Base-by-base conservation (phyloP, 2,329 filamentous ascomycete species). In the Stagonosporopsis chrysanthemi region DNA sequence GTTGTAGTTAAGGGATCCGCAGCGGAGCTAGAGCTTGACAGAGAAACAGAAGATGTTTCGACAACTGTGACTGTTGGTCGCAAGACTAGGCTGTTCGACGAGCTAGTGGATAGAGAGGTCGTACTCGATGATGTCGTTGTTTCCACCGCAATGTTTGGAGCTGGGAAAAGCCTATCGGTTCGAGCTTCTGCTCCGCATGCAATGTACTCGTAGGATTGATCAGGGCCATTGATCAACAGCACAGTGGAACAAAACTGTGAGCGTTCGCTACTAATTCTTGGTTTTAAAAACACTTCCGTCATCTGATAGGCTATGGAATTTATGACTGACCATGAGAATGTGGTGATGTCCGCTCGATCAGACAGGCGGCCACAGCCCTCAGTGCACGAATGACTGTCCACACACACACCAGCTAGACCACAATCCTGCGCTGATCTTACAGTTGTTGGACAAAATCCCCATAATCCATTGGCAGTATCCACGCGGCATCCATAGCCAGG, bases 381-480 rank as follows among this genome's bases (percentile, higher is more conserved):
- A 24, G 46, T 56, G 44, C 63, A 65, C 31, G 54, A 56, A 48
- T 60, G 40, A n/a, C 38, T 54, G 19, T 66, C 63, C 26, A 62
- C 28, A 22, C 63, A 66, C 35, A 58, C 42, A 22, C 61, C 61
- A 14, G 52, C 61, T 33, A 66, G 41, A 17, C 57, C 52, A 43
- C 55, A 66, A 31, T 63, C 57, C 31, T 24, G 19, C n/a, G 54
- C 59, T 33, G 53, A 52, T 33, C 45, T 42, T 19, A 64, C 61
- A 24, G 40, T 58, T 33, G 56, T 56, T 44, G 54, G 54, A 50
- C 63, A 65, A 28, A 64, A 65, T 11, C 59, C 61, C 63, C 63
- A 65, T 40, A 65, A 48, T 26, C 63, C 59, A 40, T 56, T 58
- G 39, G 55, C 49, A 28, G 61, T 60, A 36, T 65, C 61, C 35